These are phyloP conservation scores for Uromyces viciae-fabae DNA, from an alignment of 1,284 basidiomycete genomes.

Conservation along the genomic window DNA sequence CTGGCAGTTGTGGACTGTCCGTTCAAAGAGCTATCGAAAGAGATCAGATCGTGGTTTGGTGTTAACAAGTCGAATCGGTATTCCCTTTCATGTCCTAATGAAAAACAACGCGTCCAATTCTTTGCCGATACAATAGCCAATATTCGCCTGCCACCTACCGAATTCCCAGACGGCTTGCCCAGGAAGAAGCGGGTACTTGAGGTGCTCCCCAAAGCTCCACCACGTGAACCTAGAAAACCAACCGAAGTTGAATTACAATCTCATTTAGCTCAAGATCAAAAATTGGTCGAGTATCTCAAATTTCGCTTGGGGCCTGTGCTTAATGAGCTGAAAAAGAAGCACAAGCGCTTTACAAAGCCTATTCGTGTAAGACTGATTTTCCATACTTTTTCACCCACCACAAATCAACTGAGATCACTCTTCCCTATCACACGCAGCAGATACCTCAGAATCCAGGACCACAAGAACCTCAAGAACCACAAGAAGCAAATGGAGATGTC, in stretches of 20 bases:
- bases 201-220: slow-evolving; percentile 80
- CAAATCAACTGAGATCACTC: background rate
- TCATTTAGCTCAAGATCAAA: slow-evolving; percentile 76
- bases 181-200: slow-evolving; percentile 80
- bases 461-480: background rate
- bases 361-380: slow-evolving; percentile 64
- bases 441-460: background rate
- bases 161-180: slow-evolving; percentile 85
- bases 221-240: slow-evolving; percentile 76
- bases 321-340: slow-evolving; percentile 84
- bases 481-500: slow-evolving; percentile 16
- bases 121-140: slow-evolving; percentile 52
- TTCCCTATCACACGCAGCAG: background rate
- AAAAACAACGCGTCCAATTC: slow-evolving; percentile 61
- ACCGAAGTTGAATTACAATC: slow-evolving; percentile 76
- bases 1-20: slow-evolving; percentile 80
- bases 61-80: slow-evolving; percentile 71
- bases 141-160: slow-evolving; percentile 65
- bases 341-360: slow-evolving; percentile 80
- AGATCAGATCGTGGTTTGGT: slow-evolving; percentile 91
- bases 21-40: slow-evolving; percentile 68
- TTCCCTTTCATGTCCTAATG: slow-evolving; percentile 64
- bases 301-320: slow-evolving; percentile 81
- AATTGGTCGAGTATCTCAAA: slow-evolving; percentile 75
- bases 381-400: background rate